Percentiles rank a stretch among this genome's conserved stretches.
Evolutionary conservation across 2,329 filamentous ascomycete species (phyloP).

Genomic region (Exophiala phaeomuriformis): DNA sequence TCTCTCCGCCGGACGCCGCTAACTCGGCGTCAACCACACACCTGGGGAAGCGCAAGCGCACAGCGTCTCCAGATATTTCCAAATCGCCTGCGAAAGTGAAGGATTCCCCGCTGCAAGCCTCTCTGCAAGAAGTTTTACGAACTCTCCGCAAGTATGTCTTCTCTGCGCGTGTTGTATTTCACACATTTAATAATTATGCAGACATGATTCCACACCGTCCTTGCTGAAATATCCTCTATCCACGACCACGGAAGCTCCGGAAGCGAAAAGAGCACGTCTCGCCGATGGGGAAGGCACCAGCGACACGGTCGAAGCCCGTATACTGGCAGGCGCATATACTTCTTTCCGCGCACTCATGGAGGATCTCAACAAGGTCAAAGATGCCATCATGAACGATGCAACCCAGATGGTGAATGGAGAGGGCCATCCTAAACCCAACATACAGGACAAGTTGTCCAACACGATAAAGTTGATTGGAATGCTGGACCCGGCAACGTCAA

Average conservation of each 20-base stretch:
- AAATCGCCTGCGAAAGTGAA: constrained; percentile 6
- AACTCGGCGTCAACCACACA: constrained; percentile 11
- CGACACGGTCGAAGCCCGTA: constrained; percentile 35
- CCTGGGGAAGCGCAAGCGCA: constrained; percentile 26
- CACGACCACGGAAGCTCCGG: constrained; percentile 34
- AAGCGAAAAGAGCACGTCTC: constrained; percentile 39
- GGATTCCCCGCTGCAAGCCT: constrained; percentile 8
- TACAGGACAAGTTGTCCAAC: constrained; percentile 11
- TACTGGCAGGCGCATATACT: constrained; percentile 34
- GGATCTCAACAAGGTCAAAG: constrained; percentile 30
- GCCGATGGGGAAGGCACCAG: constrained; percentile 32
- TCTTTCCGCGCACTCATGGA: constrained; percentile 38
- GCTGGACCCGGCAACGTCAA: constrained; percentile 2
- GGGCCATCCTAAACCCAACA: background rate
- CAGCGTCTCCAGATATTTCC: constrained; percentile 19
- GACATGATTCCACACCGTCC: constrained; percentile 40
- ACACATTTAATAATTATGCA: constrained; percentile 28
- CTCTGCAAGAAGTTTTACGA: constrained; percentile 14
- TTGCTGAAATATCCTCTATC: constrained; percentile 37
- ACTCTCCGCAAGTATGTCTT: constrained; percentile 16
- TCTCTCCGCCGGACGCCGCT: constrained; percentile 12
- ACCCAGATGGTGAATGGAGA: constrained; percentile 12
- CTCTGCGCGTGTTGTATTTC: background rate
- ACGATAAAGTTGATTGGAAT: constrained; percentile 9
- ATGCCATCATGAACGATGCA: constrained; percentile 8